Evolutionary conservation across 2,329 filamentous ascomycete species (phyloP).

Genomic region (Xylaria hypoxylon): DNA sequence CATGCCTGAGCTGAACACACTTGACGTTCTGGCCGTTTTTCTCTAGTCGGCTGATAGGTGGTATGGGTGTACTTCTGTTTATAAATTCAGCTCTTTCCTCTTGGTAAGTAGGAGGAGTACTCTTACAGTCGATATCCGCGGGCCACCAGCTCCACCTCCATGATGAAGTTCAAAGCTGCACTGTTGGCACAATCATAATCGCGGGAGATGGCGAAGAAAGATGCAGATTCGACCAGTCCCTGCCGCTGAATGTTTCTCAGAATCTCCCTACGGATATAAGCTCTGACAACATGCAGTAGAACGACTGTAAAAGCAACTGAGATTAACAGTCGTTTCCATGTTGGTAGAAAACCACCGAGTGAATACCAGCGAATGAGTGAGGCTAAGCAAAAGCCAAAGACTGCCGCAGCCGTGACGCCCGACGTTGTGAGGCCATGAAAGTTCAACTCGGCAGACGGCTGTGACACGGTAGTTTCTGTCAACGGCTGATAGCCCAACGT

Average conservation of each 20-base stretch:
- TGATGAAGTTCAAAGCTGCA: slow-evolving; percentile 52
- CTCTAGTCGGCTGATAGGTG: slow-evolving; percentile 92
- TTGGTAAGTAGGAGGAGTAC: not conserved
- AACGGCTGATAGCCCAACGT: slow-evolving; percentile 45
- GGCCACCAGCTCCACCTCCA: slow-evolving; percentile 52
- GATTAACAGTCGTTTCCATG: slow-evolving; percentile 46
- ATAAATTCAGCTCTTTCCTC: slow-evolving; percentile 32
- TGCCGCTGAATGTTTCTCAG: slow-evolving; percentile 50
- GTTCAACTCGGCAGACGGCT: slow-evolving; percentile 40
- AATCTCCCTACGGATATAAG: slow-evolving; percentile 49
- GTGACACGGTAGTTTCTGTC: slow-evolving; percentile 39
- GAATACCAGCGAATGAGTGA: slow-evolving; percentile 49
- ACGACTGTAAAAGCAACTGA: slow-evolving; percentile 41
- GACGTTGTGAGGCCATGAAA: slow-evolving; percentile 49
- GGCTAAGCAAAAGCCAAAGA: slow-evolving; percentile 48
- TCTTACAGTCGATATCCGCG: slow-evolving; percentile 52
- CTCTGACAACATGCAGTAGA: slow-evolving; percentile 42
- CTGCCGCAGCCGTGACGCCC: slow-evolving; percentile 48
- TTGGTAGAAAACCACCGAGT: slow-evolving; percentile 45
- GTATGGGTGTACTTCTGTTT: slow-evolving; percentile 82
- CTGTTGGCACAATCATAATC: slow-evolving; percentile 52
- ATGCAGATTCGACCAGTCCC: slow-evolving; percentile 45
- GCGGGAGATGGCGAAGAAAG: slow-evolving; percentile 49
- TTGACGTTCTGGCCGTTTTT: slow-evolving; percentile 82
- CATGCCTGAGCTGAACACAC: slow-evolving; percentile 82